A percentile compares a stretch with the other conserved stretches of the same genome.
These are phyloP conservation scores for Thelonectria rubi DNA, from an alignment of 2,329 filamentous ascomycete genomes.

Conservation along the genomic window DNA sequence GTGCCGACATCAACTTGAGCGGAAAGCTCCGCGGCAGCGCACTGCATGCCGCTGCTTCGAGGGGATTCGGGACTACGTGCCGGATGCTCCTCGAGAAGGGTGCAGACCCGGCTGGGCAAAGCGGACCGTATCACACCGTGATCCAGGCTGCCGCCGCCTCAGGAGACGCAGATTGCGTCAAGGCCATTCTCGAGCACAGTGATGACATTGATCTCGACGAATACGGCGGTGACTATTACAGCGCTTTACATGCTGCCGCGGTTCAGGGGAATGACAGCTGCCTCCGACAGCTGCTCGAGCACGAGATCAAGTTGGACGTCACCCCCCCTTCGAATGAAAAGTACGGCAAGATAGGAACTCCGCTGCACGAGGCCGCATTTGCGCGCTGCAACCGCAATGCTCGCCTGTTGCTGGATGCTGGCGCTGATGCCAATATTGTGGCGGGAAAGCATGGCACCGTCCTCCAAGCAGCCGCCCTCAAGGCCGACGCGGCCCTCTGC, in stretches of 20 bases:
- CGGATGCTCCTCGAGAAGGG: constrained; percentile 18
- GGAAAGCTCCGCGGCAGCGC: constrained; percentile 15
- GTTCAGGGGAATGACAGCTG: constrained; percentile 21
- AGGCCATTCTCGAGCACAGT: constrained; percentile 18
- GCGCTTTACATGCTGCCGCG: constrained; percentile 20
- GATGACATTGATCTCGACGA: constrained; percentile 21
- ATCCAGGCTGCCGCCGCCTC: constrained; percentile 25
- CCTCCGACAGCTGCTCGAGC: constrained; percentile 20
- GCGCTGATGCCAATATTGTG: constrained; percentile 19
- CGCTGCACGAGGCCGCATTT: constrained; percentile 21
- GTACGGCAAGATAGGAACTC: constrained; percentile 14
- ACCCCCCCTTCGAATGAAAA: constrained; percentile 1
- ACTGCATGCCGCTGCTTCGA: constrained; percentile 21
- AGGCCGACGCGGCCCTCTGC: constrained; percentile 20
- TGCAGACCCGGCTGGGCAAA: constrained; percentile 12
- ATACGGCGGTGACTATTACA: constrained; percentile 16
- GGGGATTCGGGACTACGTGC: constrained; percentile 8
- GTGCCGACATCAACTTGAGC: constrained; percentile 12
- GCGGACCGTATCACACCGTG: constrained; percentile 17
- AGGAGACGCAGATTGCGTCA: constrained; percentile 14
- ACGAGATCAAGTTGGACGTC: constrained; percentile 11
- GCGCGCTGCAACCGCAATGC: constrained; percentile 27
- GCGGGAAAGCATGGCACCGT: constrained; percentile 23
- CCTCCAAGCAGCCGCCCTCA: constrained; percentile 26
- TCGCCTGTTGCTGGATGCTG: constrained; percentile 24